These are phyloP conservation scores for Scleromitrula shiraiana DNA, from an alignment of 2,329 filamentous ascomycete genomes.

Conservation along the genomic window DNA sequence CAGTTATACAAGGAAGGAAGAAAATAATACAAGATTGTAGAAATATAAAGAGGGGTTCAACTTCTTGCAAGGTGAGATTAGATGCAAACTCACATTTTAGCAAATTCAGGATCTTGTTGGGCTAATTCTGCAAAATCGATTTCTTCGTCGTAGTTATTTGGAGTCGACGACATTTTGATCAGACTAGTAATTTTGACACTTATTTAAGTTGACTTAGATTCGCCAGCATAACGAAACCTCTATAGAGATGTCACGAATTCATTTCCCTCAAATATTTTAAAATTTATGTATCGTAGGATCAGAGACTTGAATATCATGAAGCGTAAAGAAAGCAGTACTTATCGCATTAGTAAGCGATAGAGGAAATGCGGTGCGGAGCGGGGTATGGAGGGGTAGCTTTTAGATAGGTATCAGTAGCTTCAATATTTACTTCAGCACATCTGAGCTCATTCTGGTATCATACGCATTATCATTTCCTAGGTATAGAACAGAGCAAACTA, in stretches of 20 bases:
- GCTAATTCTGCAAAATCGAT: constrained; percentile 57
- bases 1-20: too few relatives aligned
- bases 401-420: not conserved
- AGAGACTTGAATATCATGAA: too few relatives aligned
- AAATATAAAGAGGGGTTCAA: not conserved
- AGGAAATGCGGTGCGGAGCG: not conserved
- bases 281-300: too few relatives aligned
- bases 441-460: not conserved
- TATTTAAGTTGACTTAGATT: too few relatives aligned
- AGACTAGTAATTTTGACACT: not conserved
- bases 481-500: too few relatives aligned
- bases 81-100: too few relatives aligned
- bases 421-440: not conserved
- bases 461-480: not conserved
- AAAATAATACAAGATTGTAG: not conserved
- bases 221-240: too few relatives aligned
- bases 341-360: not conserved
- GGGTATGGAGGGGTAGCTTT: constrained; percentile 4
- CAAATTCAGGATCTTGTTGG: constrained; percentile 49
- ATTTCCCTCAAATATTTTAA: too few relatives aligned
- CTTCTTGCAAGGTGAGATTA: too few relatives aligned
- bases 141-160: constrained; percentile 45
- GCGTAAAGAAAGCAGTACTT: too few relatives aligned
- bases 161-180: constrained; percentile 22
- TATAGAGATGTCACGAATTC: too few relatives aligned